Evolutionary conservation across 371 early-diverging fungal species (phyloP).

Genomic region (Apophysomyces sp.): DNA sequence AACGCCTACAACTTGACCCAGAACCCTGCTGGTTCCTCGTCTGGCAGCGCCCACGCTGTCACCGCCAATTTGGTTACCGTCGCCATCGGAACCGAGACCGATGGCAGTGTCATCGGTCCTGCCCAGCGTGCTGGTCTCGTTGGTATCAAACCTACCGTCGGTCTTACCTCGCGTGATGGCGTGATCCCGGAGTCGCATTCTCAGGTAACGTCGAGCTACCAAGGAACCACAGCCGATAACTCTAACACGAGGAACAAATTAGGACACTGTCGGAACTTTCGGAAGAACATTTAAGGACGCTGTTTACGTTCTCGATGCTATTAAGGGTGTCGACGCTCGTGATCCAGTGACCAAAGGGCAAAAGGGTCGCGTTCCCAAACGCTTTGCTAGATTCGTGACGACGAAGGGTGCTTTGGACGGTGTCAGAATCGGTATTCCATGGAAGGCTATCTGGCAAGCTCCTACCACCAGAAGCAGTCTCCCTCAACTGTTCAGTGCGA

Average conservation of each 20-base stretch:
- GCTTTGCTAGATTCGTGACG: neutral
- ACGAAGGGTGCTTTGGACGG: constrained; percentile 3
- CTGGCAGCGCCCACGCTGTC: constrained; percentile 25
- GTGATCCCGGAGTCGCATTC: constrained; percentile 30
- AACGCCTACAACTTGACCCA: constrained; percentile 14
- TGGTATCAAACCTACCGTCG: constrained; percentile 32
- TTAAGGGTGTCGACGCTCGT: constrained; percentile 9
- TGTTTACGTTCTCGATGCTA: constrained; percentile 8
- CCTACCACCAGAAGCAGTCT: constrained; percentile 3
- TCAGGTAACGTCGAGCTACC: constrained; percentile 3
- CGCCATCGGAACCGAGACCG: constrained; percentile 33
- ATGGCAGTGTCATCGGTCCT: constrained; percentile 28
- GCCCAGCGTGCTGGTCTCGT: constrained; percentile 13
- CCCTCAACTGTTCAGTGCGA: constrained; percentile 4
- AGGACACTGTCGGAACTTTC: constrained; percentile 21
- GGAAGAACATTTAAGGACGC: constrained; percentile 14
- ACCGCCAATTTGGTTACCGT: constrained; percentile 24
- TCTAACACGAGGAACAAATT: neutral
- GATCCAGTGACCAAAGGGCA: constrained; percentile 11
- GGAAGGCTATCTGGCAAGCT: constrained; percentile 9
- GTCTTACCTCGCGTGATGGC: constrained; percentile 22
- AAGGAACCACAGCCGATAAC: neutral
- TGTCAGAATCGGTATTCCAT: constrained; percentile 9
- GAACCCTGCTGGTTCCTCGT: constrained; percentile 23
- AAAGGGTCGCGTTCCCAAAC: constrained; percentile 1